A percentile compares a stretch with the other conserved stretches of the same genome.
These are phyloP conservation scores for Boletus tomentosulus DNA, from an alignment of 768 basidiomycete genomes.

Conservation along the genomic window DNA sequence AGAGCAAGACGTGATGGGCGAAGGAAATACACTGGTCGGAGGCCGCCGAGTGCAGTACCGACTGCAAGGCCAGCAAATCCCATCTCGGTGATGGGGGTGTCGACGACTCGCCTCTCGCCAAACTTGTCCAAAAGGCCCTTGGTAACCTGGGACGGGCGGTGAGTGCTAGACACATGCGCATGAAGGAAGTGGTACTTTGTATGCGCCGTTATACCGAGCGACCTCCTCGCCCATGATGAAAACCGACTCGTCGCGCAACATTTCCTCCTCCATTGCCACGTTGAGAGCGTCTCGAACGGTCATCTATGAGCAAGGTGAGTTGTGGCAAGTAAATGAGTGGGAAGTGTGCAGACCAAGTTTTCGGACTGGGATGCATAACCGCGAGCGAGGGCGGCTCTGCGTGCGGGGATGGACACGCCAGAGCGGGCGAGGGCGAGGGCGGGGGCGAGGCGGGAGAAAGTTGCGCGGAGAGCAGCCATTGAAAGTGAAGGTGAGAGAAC, in stretches of 20 bases:
- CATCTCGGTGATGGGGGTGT: slow-evolving; percentile 97
- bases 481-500: slow-evolving; percentile 10
- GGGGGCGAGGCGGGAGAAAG: slow-evolving; percentile 62
- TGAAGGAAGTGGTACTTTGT: slow-evolving; percentile 57
- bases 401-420: slow-evolving; percentile 38
- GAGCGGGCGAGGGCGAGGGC: slow-evolving; percentile 39
- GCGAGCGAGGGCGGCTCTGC: slow-evolving; percentile 46
- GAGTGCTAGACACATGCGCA: slow-evolving; percentile 7
- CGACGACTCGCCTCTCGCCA: slow-evolving; percentile 96
- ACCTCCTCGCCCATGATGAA: slow-evolving; percentile 98
- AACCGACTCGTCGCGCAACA: slow-evolving; percentile 91
- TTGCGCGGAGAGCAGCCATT: slow-evolving; percentile 59
- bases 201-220: slow-evolving; percentile 96
- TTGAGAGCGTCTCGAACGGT: slow-evolving; percentile 98
- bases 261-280: slow-evolving; percentile 98
- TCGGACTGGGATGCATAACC: slow-evolving; percentile 61
- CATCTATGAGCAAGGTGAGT: slow-evolving; percentile 53
- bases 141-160: slow-evolving; percentile 61
- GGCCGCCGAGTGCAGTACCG: slow-evolving; percentile 90
- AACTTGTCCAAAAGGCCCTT: slow-evolving; percentile 99
- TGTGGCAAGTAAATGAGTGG: slow-evolving; percentile 13
- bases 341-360: slow-evolving; percentile 41
- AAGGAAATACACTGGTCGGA: slow-evolving; percentile 77
- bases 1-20: neutral
- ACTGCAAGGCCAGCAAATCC: slow-evolving; percentile 97